Percentiles rank a stretch among this genome's conserved stretches.
Conservation (phyloP, 306 rosid species). For the Vigna angularis region DNA sequence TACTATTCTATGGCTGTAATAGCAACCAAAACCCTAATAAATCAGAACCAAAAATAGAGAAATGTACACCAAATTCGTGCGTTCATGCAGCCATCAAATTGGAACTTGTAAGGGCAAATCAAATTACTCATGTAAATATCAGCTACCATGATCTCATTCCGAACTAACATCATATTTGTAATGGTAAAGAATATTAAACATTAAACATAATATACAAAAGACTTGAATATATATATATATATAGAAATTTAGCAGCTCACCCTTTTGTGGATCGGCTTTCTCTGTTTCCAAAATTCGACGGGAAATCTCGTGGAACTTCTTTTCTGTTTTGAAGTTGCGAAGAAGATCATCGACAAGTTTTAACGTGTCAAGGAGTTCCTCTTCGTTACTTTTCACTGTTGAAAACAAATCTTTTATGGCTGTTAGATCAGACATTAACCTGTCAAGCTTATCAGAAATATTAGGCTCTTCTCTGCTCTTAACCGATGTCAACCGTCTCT, state of each 20-base stretch:
- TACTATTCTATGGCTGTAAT: no score
- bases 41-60: no score
- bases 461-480: background rate
- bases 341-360: background rate
- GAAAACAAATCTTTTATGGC: background rate
- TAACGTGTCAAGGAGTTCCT: slow-evolving; percentile 7
- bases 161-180: no score
- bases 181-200: no score
- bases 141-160: no score
- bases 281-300: background rate
- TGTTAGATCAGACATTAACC: background rate
- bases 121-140: no score
- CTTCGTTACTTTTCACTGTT: background rate
- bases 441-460: background rate
- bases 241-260: background rate
- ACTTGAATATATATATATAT: no score
- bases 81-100: no score
- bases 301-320: background rate
- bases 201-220: no score
- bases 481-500: background rate
- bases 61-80: no score
- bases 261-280: background rate
- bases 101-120: no score
- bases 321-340: background rate
- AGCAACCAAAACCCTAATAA: no score